These are phyloP conservation scores for Solanum ahanhuiri DNA, from an alignment of 257 asterid species.

Conservation along the genomic window DNA sequence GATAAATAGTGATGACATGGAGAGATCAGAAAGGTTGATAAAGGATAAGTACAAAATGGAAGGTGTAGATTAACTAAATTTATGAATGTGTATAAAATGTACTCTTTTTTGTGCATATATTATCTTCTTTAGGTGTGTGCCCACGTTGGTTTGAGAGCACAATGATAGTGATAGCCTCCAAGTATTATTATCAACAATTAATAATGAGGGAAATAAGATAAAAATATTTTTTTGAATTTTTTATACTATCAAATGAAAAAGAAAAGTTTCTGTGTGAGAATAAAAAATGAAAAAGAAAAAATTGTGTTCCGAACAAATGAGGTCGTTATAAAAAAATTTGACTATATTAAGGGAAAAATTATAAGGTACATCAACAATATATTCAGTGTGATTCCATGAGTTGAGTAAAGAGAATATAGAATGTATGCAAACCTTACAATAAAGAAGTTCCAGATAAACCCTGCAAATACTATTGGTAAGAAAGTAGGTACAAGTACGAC, in stretches of 20 bases:
- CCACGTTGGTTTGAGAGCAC: neutral
- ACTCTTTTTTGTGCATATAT: neutral
- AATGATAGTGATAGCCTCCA: neutral
- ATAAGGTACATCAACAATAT: neutral
- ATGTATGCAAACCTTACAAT: too few relatives aligned
- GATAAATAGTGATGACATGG: slow-evolving; percentile 43
- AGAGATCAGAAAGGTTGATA: slow-evolving; percentile 18
- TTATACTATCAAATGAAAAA: neutral
- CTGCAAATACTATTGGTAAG: neutral
- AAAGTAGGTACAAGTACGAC: neutral
- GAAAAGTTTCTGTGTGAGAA: neutral
- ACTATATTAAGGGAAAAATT: neutral
- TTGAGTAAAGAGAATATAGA: neutral
- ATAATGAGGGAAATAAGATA: neutral
- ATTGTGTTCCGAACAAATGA: rapidly evolving
- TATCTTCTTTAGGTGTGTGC: neutral
- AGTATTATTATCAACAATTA: neutral
- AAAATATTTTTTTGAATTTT: neutral
- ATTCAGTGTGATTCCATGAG: rapidly evolving
- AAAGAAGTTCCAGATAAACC: too few relatives aligned
- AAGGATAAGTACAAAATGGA: slow-evolving; percentile 38
- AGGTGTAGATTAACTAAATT: neutral
- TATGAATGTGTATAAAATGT: neutral
- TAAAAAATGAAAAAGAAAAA: neutral
- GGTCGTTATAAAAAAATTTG: neutral